These are phyloP conservation scores for Epichloe gansuensis DNA, from an alignment of 2,329 filamentous ascomycete species.

Conservation along the genomic window DNA sequence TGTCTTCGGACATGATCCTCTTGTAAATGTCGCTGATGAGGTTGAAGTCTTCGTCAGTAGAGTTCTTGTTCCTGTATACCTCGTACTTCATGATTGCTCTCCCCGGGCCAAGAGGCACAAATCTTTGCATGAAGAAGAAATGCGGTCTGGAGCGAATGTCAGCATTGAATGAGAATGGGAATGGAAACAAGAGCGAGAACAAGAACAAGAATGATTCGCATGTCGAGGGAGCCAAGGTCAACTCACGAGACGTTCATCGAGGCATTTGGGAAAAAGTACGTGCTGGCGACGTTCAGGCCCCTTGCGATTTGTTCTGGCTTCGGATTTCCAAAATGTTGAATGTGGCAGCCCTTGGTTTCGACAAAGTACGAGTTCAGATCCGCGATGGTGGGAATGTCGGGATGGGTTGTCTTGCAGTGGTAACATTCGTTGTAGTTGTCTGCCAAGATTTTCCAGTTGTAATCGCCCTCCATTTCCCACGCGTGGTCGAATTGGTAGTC, in stretches of 20 bases:
- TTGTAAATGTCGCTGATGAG: constrained; percentile 47
- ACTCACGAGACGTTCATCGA: constrained; percentile 38
- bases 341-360: constrained; percentile 33
- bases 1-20: constrained; percentile 52
- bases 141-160: constrained; percentile 28
- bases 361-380: constrained; percentile 43
- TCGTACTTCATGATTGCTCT: constrained; percentile 47
- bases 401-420: constrained; percentile 47
- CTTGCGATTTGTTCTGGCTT: constrained; percentile 33
- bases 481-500: constrained; percentile 44
- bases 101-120: constrained; percentile 40
- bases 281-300: constrained; percentile 32
- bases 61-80: constrained; percentile 47
- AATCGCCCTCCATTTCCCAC: constrained; percentile 43
- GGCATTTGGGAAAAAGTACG: constrained; percentile 38
- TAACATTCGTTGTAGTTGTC: constrained; percentile 59
- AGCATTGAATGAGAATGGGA: background rate
- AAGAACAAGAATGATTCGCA: background rate
- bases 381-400: constrained; percentile 42
- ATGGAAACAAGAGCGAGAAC: background rate
- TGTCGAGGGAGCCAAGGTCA: background rate
- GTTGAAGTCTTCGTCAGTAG: constrained; percentile 44
- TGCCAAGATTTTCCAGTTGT: constrained; percentile 47
- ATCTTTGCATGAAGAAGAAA: constrained; percentile 52
- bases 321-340: constrained; percentile 36